These are phyloP conservation scores for Aspergillus quadrilineatus DNA, from an alignment of 2,329 filamentous ascomycete genomes.

Conservation along the genomic window DNA sequence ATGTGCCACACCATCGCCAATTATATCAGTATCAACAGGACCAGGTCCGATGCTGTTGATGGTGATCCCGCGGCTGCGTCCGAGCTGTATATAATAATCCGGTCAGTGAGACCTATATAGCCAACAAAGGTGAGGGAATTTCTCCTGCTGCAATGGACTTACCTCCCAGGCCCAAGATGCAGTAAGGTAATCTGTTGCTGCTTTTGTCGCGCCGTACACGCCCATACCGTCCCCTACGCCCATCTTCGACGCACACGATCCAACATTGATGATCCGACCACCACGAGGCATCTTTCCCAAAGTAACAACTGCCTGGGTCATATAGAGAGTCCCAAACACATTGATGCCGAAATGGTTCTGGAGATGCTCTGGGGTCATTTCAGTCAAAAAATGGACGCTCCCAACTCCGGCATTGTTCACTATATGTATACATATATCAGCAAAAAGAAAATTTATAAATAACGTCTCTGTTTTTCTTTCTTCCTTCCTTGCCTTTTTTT, in stretches of 20 bases:
- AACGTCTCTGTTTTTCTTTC: no score
- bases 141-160: not conserved
- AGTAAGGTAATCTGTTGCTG: slow-evolving; percentile 52
- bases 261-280: slow-evolving; percentile 57
- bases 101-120: no score
- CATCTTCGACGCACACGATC: slow-evolving; percentile 54
- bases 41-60: slow-evolving; percentile 10
- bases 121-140: no score
- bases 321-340: slow-evolving; percentile 28
- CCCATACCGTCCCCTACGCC: slow-evolving; percentile 55
- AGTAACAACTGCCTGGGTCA: slow-evolving; percentile 33
- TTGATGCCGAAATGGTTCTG: slow-evolving; percentile 15
- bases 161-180: not conserved
- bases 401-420: not conserved
- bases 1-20: not conserved
- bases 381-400: no score
- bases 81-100: not conserved
- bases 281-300: slow-evolving; percentile 25
- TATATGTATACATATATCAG: not conserved
- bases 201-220: slow-evolving; percentile 60
- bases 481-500: no score
- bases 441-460: no score
- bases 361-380: not conserved
- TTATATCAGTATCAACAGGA: slow-evolving; percentile 1
- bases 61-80: slow-evolving; percentile 2